Base-by-base conservation (phyloP, 225 moss, liverwort and hornwort species). In the Polytrichum commune region DNA sequence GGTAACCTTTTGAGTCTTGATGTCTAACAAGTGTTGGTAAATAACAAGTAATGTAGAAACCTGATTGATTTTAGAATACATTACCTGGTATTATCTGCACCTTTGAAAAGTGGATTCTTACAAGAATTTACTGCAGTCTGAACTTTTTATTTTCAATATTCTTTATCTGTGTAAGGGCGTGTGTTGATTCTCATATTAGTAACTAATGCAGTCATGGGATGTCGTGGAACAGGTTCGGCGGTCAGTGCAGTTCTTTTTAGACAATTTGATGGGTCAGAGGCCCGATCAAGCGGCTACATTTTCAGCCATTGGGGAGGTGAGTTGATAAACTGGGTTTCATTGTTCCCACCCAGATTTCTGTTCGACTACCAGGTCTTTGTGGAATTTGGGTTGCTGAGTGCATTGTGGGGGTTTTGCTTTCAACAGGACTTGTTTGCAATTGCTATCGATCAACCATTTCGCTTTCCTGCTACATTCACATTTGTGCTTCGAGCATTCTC, bases 401-500 rank as follows among this genome's bases (percentile, higher is more conserved):
- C 67, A 30, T 20, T 60, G 16, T 25, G 7, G 64, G 56, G 66
- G 74, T 5, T 46, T 65, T 72, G 8, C 19, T 75, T 20, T 66
- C 74, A 64, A 76, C 83, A 98, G 98, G 98, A 98, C 77, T 80
- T 98, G 66, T 98, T 98, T 86, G 98, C 98, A 23, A 98, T 98
- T 73, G 98, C 98, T 23, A 78, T 95, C 19, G 98, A 98, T 77
- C 98, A 98, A 74, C 98, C 98, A 24, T 98, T 98, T 63, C 98
- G 98, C 70, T 98, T 98, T 60, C 98, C 98, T 53, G 91, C 98
- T 27, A 95, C 95, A 5, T 98, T 98, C 65, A 98, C 98, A 24
- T 98, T 98, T 53, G 98, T 98, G 5, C 87, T 98, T 46, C 93
- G 98, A 55, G 98, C 98, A 27, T 98, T 95, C 56, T 98, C 98